Percentiles rank a stretch among this genome's conserved stretches.
These are phyloP conservation scores for Fragilaria crotonensis DNA, from an alignment of 108 stramenopile species.

Conservation along the genomic window DNA sequence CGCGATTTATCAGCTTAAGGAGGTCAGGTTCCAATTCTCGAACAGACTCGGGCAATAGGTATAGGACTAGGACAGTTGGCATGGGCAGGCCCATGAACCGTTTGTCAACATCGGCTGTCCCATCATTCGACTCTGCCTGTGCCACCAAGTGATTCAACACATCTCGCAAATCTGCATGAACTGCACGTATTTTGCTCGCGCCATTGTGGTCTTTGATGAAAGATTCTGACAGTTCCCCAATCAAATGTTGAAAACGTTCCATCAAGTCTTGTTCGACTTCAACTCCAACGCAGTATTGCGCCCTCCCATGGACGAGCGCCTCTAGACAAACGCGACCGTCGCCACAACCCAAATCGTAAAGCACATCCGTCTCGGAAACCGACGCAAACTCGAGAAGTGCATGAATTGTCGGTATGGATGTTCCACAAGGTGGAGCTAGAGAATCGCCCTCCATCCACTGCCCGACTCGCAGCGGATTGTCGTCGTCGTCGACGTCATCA, in stretches of 20 bases:
- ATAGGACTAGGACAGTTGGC: conserved; percentile 16
- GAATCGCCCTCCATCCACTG: conserved; percentile 34
- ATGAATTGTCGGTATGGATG: conserved; percentile 19
- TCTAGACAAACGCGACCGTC: conserved; percentile 55
- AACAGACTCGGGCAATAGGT: conserved; percentile 21
- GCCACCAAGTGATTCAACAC: conserved; percentile 13
- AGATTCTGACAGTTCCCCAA: neutral
- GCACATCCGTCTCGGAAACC: conserved; percentile 25
- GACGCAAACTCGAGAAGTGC: conserved; percentile 15
- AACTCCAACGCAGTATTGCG: conserved; percentile 15
- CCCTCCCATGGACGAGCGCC: conserved; percentile 23
- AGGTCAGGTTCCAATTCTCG: conserved; percentile 8
- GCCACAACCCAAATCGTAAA: conserved; percentile 76
- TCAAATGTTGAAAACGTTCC: neutral
- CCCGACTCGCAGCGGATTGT: conserved; percentile 16
- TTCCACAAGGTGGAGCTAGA: conserved; percentile 32
- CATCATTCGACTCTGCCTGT: neutral
- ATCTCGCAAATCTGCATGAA: conserved; percentile 15
- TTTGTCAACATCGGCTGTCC: neutral
- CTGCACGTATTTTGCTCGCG: neutral
- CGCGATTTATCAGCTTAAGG: conserved; percentile 2
- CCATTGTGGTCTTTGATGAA: neutral
- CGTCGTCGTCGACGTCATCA: conserved; percentile 10
- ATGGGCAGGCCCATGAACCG: conserved; percentile 8
- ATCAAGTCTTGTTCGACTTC: conserved; percentile 20